phyloP scores from a whole-genome alignment of 371 early-diverging fungal genomes.

The Mucor lusitanicus region DNA sequence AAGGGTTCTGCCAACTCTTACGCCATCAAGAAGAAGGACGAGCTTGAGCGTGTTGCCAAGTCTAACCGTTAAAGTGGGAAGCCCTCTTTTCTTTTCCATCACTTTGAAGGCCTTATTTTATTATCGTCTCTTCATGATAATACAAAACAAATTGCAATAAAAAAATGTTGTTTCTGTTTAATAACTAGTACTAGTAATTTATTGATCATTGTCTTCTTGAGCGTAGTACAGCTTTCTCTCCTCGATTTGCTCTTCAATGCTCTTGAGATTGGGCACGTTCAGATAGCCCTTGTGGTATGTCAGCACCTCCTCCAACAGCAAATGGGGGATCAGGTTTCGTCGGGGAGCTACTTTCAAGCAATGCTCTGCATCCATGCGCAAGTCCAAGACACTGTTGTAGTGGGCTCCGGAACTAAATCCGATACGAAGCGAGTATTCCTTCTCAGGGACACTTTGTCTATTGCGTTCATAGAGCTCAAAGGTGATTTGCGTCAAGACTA shows the following conservation, averaged over 20 bases:
- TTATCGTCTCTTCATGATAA: too few relatives aligned
- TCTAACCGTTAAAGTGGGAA: conserved; percentile 23
- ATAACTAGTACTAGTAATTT: not conserved
- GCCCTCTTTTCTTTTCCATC: too few relatives aligned
- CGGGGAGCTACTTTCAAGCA: conserved; percentile 85
- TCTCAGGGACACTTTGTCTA: conserved; percentile 47
- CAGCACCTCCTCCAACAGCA: conserved; percentile 46
- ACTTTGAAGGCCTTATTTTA: too few relatives aligned
- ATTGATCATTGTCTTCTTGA: conserved; percentile 44
- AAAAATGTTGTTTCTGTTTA: not conserved
- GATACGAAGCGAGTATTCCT: conserved; percentile 88
- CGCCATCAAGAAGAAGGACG: conserved; percentile 99
- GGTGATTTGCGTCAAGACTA: conserved; percentile 92
- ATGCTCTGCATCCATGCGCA: conserved; percentile 86
- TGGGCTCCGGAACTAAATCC: conserved; percentile 94
- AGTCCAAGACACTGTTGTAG: conserved; percentile 85
- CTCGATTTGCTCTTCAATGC: conserved; percentile 50
- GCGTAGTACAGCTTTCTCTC: conserved; percentile 49
- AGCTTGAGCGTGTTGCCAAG: conserved; percentile 85
- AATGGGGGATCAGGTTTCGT: conserved; percentile 49
- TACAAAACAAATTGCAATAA: not conserved
- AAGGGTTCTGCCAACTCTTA: conserved; percentile 99
- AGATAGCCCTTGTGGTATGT: conserved; percentile 45
- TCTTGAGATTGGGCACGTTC: conserved; percentile 47
- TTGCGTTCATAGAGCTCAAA: conserved; percentile 96